A percentile compares a stretch with the other conserved stretches of the same genome.
phyloP scores from a whole-genome alignment of 2,329 filamentous ascomycete genomes.

The Pyrenophora teres region DNA sequence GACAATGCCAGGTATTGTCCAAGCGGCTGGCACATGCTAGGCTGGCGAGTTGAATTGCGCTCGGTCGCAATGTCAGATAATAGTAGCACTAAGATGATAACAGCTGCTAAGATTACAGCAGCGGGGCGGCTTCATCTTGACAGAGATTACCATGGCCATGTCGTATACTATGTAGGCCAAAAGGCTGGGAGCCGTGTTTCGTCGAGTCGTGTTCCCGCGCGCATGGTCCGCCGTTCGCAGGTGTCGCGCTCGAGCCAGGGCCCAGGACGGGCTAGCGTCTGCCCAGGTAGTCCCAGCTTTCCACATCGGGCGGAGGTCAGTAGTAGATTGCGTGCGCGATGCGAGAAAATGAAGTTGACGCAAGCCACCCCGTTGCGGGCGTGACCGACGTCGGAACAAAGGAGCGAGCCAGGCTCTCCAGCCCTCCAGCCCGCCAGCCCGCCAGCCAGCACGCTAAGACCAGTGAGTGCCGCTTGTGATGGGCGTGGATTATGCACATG shows the following conservation, averaged over 20 bases:
- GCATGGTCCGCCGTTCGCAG: slow-evolving; percentile 13
- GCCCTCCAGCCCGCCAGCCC: no score
- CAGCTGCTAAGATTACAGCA: slow-evolving; percentile 1
- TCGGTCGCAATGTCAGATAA: neutral
- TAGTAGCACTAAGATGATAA: neutral
- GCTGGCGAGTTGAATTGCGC: slow-evolving; percentile 2
- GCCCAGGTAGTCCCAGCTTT: neutral
- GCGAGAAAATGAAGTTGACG: slow-evolving; percentile 3
- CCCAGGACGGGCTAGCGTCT: neutral
- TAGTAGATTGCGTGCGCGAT: slow-evolving; percentile 13
- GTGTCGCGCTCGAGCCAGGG: slow-evolving; percentile 1
- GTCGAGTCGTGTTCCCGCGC: slow-evolving; percentile 3
- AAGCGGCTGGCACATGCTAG: slow-evolving; percentile 1
- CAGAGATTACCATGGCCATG: neutral
- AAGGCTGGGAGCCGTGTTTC: slow-evolving; percentile 7
- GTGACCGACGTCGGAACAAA: neutral
- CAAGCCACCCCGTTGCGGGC: slow-evolving; percentile 22
- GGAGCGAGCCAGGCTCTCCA: no score
- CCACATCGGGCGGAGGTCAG: neutral
- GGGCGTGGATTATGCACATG: neutral
- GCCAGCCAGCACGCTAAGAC: neutral
- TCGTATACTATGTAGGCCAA: neutral
- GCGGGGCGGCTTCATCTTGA: slow-evolving; percentile 11
- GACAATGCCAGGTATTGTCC: neutral
- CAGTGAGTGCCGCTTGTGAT: neutral